Conservation (phyloP, 1,139 yeast species). For the Saccharomyces hybrid region DNA sequence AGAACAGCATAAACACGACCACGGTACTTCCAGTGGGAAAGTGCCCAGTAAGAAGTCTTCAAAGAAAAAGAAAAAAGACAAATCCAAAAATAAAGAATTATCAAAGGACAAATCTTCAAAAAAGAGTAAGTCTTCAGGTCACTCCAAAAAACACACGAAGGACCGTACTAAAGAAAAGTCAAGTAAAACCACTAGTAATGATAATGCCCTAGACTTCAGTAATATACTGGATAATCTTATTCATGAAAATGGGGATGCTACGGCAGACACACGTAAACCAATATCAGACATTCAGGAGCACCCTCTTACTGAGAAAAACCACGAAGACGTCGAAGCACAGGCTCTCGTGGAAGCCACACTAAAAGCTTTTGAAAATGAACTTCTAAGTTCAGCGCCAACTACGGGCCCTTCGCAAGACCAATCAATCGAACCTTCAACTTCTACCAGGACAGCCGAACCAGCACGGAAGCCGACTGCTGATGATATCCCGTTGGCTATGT, state of each 20-base stretch:
- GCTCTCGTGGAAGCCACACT: constrained; percentile 31
- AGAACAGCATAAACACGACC: constrained; percentile 1
- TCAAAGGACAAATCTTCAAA: constrained; percentile 7
- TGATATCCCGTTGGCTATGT: constrained; percentile 1
- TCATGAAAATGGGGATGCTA: neutral
- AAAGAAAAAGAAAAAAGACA: constrained; percentile 18
- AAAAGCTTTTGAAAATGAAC: constrained; percentile 29
- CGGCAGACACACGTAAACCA: neutral
- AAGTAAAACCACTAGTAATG: constrained; percentile 12
- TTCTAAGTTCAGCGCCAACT: constrained; percentile 16
- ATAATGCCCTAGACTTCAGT: constrained; percentile 3
- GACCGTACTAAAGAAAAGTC: neutral
- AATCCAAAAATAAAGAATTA: constrained; percentile 8
- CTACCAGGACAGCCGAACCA: neutral
- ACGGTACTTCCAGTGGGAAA: constrained; percentile 1
- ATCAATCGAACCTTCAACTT: constrained; percentile 1
- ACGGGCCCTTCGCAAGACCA: constrained; percentile 5
- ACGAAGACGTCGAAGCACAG: constrained; percentile 26
- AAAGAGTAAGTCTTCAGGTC: neutral
- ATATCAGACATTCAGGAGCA: constrained; percentile 1
- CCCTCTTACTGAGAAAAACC: constrained; percentile 2
- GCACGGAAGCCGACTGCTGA: neutral
- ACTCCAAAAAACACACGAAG: neutral
- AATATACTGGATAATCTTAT: neutral
- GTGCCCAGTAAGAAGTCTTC: constrained; percentile 11